Evolutionary conservation across 2,329 filamentous ascomycete genomes (phyloP), one percentile per base, ranked within the genome.

Genomic region (Alternaria longipes): DNA sequence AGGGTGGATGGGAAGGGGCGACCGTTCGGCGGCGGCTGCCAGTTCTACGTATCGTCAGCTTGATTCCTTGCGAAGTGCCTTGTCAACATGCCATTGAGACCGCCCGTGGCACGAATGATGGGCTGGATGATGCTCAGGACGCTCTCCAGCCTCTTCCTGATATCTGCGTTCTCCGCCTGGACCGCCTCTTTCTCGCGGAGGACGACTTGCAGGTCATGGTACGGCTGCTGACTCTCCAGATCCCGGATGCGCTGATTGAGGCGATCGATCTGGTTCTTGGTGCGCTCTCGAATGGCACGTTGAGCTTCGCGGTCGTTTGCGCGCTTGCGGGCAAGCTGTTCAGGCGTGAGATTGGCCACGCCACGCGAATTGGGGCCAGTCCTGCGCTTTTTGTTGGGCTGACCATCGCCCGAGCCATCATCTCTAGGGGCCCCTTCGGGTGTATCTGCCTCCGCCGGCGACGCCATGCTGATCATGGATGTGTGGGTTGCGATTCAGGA

Each of bases 281-380:
- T 95, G 56, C 92, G 87, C 81, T 94, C 91, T 42, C 92, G 86
- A 61, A 96, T 95, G 40, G 91, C 92, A 50, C 92, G 87, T 77
- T 97, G 92, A 30, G 92, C 93, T 78, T 96, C 92, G 59, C 92
- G 89, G 76, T 96, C 92, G 86, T 97, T 97, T 73, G 92, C 92
- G 66, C 94, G 86, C 83, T 97, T 97, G 79, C 93, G 91, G 30
- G 91, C 92, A 60, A 97, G 86, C 80, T 97, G 94, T 63, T 94
- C 91, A 6, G 93, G 91, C 11, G 92, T 96, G 75, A 97, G 85
- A 73, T 91, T 94, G 65, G 93, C 92, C 57, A 97, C 93, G 65
- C 91, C 93, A 68, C 93, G 88, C 60, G 90, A 82, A 46, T 78
- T 80, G 28, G 80, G 73, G 58, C 75, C 80, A 16, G 74, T 75